These are phyloP conservation scores for Pachysandra terminalis DNA, from an alignment of 164 flowering plant species.

Conservation along the genomic window DNA sequence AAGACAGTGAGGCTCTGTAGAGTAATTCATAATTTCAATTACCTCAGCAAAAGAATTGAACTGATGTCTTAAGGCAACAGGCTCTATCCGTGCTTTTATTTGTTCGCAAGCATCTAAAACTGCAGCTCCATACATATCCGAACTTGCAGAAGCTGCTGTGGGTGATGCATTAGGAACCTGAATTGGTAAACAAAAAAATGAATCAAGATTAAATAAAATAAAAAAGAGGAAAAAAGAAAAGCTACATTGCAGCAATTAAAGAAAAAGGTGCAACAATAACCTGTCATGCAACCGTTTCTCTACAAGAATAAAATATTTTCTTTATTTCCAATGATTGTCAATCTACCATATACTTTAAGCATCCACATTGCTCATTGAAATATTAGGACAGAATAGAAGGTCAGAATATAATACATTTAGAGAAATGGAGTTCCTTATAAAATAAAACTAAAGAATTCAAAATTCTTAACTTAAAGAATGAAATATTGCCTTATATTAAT, in stretches of 20 bases:
- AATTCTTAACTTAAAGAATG: too few species aligned
- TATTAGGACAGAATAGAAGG: too few species aligned
- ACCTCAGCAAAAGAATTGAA: slow-evolving; percentile 83
- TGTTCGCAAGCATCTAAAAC: slow-evolving; percentile 99
- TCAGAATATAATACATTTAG: too few species aligned
- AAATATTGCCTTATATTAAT: too few species aligned
- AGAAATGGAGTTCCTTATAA: too few species aligned
- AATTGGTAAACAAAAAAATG: slow-evolving; percentile 4
- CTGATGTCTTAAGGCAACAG: slow-evolving; percentile 50
- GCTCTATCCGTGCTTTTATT: slow-evolving; percentile 88
- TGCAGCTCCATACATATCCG: slow-evolving; percentile 96
- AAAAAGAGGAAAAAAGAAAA: neutral
- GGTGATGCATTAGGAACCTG: slow-evolving; percentile 98
- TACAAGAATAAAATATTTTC: too few species aligned
- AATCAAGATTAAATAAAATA: neutral
- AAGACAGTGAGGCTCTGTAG: neutral
- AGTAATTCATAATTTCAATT: slow-evolving; percentile 9
- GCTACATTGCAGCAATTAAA: neutral
- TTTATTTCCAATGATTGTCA: too few species aligned
- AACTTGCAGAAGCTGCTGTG: slow-evolving; percentile 99
- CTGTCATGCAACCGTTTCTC: too few species aligned
- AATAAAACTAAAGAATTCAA: too few species aligned
- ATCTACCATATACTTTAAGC: too few species aligned
- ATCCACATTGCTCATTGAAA: too few species aligned
- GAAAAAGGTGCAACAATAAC: too few species aligned